A percentile compares a stretch with the other conserved stretches of the same genome.
phyloP scores from a whole-genome alignment of 768 basidiomycete species.

The Rhizopogon rudus region DNA sequence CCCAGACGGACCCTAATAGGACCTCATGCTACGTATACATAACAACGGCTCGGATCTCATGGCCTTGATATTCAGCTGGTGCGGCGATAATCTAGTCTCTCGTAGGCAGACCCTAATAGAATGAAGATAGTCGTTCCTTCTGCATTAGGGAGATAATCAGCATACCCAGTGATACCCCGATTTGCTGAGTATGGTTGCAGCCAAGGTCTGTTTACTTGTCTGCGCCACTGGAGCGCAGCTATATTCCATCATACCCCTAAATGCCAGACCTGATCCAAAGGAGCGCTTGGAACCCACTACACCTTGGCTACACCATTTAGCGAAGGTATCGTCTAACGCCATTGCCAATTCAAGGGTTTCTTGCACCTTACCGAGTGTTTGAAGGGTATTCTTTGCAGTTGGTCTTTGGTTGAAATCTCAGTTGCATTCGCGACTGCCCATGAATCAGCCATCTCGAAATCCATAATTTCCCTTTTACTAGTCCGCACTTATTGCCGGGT shows the following conservation, averaged over 20 bases:
- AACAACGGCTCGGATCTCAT: too few species aligned
- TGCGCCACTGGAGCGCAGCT: background rate
- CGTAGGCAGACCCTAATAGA: too few species aligned
- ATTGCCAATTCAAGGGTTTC: background rate
- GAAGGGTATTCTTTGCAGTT: background rate
- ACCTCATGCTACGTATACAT: too few species aligned
- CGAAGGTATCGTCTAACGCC: background rate
- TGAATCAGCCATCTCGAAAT: background rate
- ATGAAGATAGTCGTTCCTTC: too few species aligned
- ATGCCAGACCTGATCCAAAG: background rate
- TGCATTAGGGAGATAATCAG: too few species aligned
- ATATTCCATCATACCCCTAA: conserved; percentile 1
- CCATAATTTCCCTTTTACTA: background rate
- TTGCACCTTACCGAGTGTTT: background rate
- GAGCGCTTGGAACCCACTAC: too few species aligned
- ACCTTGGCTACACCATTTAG: too few species aligned
- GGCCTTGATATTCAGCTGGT: too few species aligned
- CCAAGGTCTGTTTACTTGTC: conserved; percentile 1
- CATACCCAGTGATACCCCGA: too few species aligned
- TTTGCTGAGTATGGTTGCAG: background rate
- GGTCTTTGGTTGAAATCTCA: background rate
- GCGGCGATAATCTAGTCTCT: too few species aligned
- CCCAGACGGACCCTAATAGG: too few species aligned
- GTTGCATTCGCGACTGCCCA: background rate
- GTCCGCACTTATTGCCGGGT: conserved; percentile 14